A percentile compares a stretch with the other conserved stretches of the same genome.
Conservation (phyloP, 345 rosid species). For the Hypericum androsaemum region DNA sequence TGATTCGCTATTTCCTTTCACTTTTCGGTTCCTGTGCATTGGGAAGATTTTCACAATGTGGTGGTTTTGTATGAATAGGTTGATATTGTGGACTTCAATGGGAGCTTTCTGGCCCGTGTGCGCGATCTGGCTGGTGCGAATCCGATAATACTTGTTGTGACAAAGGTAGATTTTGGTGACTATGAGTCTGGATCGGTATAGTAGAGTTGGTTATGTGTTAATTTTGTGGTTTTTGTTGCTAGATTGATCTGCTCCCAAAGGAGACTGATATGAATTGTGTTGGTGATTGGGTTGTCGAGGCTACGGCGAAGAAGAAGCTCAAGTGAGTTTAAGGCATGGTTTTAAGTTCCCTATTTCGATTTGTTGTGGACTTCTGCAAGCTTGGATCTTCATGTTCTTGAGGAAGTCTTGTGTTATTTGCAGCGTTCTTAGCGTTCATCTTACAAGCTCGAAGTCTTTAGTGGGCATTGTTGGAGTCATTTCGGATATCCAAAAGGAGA, state of each 20-base stretch:
- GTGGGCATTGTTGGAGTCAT: slow-evolving; percentile 73
- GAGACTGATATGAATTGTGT: slow-evolving; percentile 87
- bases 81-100: slow-evolving; percentile 91
- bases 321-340: slow-evolving; percentile 39
- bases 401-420: slow-evolving; percentile 11
- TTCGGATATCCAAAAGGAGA: slow-evolving; percentile 90
- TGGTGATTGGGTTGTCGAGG: slow-evolving; percentile 96
- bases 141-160: slow-evolving; percentile 79
- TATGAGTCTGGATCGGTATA: background rate
- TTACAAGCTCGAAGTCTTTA: slow-evolving; percentile 86
- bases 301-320: slow-evolving; percentile 69
- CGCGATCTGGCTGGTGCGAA: slow-evolving; percentile 91
- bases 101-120: slow-evolving; percentile 80
- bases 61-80: slow-evolving; percentile 35
- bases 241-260: slow-evolving; percentile 91
- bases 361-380: background rate
- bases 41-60: slow-evolving; percentile 4
- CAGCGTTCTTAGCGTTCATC: slow-evolving; percentile 84
- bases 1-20: slow-evolving; percentile 6
- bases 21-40: background rate
- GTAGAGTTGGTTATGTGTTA: background rate
- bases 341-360: background rate
- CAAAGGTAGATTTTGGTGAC: slow-evolving; percentile 47
- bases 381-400: slow-evolving; percentile 7
- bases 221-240: slow-evolving; percentile 14